phyloP scores from a whole-genome alignment of 73 alveolate species.

The Paramecium sonneborni region DNA sequence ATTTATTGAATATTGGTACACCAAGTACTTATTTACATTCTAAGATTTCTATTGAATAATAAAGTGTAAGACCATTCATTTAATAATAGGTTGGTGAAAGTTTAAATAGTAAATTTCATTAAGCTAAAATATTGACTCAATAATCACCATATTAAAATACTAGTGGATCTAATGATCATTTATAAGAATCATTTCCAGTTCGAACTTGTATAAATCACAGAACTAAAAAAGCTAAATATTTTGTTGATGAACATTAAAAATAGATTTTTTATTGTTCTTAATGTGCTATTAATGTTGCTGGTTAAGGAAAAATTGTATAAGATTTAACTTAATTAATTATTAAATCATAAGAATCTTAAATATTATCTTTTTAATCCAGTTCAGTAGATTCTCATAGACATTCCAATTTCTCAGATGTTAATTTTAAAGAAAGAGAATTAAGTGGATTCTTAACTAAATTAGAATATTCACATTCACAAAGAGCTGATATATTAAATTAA shows the following conservation, averaged over 20 bases:
- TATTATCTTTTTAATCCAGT: constrained; percentile 31
- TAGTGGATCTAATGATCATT: not conserved
- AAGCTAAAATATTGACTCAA: not conserved
- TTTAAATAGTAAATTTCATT: not conserved
- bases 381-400: constrained; percentile 37
- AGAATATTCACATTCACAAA: not conserved
- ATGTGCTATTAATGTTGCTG: constrained; percentile 11
- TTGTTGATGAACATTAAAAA: not conserved
- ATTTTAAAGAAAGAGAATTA: constrained; percentile 25
- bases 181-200: constrained; percentile 50
- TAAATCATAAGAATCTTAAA: constrained; percentile 12
- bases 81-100: constrained; percentile 8
- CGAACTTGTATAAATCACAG: constrained; percentile 6
- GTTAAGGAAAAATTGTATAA: not conserved
- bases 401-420: not conserved
- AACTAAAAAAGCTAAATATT: constrained; percentile 45
- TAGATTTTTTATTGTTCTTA: not conserved
- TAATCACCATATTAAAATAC: not conserved
- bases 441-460: not conserved
- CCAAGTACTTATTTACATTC: constrained; percentile 41
- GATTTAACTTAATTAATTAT: not conserved
- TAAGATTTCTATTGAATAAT: constrained; percentile 13
- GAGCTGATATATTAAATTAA: not conserved
- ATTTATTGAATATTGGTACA: not conserved
- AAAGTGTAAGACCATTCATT: not conserved